Evolutionary conservation across 2,329 filamentous ascomycete species (phyloP), one percentile per base, ranked within the genome.

Genomic region (Alternaria angustiovoidea): DNA sequence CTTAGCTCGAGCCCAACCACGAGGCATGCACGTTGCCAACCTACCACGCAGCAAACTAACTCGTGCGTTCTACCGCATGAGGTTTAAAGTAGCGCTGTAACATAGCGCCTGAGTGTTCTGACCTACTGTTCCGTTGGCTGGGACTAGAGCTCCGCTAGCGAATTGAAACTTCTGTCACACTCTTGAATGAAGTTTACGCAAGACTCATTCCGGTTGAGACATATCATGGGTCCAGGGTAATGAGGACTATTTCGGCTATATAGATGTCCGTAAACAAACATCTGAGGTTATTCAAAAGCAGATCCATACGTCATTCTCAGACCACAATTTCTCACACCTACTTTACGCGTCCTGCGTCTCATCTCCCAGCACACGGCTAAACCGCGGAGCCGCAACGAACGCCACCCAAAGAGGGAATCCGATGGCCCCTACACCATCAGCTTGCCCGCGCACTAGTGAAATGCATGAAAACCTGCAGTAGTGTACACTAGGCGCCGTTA

Each of bases 381-480:
- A 59, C 53, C 38, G 22, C 57, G 57, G 57, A 59, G 57, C 57
- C 57, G 57, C 57, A 56, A 11, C 44, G 22, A 46, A 49, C 36
- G 14, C 30, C 28, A 16, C 46, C 47, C 11, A 47, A 59, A 56
- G 26, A 16, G 57, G 57, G 30, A 56, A 46, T 28, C 57, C 52
- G 57, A 38, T n/a, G 14, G 18, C 18, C 46, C 44, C 24, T 47
- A 44, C 44, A 49, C 44, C 51, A 43, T 56, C 39, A 47, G 48
- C 57, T 54, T 38, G 39, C 32, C 57, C 52, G 52, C 24, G 14
- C 44, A 28, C 57, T 59, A 59, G 36, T 41, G 53, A 32, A 20
- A 60, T 57, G 57, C 53, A 60, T 51, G 54, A 52, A 36, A 57
- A 30, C 57, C 53, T 60, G 57, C 57, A 60, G 57, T 60, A 60